Evolutionary conservation across 441 rosid genomes (phyloP), one percentile per base, ranked within the genome.

Genomic region (Euphorbia schlechtendalii): DNA sequence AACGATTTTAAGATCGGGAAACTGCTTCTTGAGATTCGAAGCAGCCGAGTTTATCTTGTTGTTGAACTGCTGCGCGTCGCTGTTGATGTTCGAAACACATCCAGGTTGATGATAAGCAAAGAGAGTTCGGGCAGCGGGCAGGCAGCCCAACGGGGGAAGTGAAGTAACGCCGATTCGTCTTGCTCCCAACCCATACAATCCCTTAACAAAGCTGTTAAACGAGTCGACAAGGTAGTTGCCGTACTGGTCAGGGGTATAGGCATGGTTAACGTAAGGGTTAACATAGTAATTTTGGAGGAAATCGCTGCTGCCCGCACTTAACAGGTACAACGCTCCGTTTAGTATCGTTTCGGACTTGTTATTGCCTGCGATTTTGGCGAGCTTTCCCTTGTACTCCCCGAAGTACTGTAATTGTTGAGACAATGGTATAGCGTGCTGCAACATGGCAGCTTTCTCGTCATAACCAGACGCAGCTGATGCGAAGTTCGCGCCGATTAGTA

Each of bases 401-500:
- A 72, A 93, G 75, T 84, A 84, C 71, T 84, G 81, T 56, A 86
- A 71, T 73, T 93, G 96, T 73, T 84, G 85, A 24, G 80, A 64
- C 77, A 93, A 73, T 15, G 98, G 68, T 40, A 93, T 81, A 18
- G 92, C 97, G 41, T 88, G 93, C 98, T 90, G 83, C 82, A 74
- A 76, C 72, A 34, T 8, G 15, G 99, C 85, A 38, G 95, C 86
- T 65, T 70, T 80, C 18, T 88, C 95, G 71, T 93, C 97, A 58
- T 81, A 91, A 34, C 99, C 99, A 64, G 96, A 82, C 51, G 81
- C 99, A 59, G 98, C 98, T 2, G 96, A 89, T 60, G 98, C 99
- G 72, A 91, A 91, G 78, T 94, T 94, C 56, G 88, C 86, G 68
- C 98, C 99, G 64, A 87, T 87, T 20, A 94, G 84, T 68, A 90